These are phyloP conservation scores for Pseudogymnoascus destructans DNA, from an alignment of 2,329 filamentous ascomycete genomes.

Conservation along the genomic window DNA sequence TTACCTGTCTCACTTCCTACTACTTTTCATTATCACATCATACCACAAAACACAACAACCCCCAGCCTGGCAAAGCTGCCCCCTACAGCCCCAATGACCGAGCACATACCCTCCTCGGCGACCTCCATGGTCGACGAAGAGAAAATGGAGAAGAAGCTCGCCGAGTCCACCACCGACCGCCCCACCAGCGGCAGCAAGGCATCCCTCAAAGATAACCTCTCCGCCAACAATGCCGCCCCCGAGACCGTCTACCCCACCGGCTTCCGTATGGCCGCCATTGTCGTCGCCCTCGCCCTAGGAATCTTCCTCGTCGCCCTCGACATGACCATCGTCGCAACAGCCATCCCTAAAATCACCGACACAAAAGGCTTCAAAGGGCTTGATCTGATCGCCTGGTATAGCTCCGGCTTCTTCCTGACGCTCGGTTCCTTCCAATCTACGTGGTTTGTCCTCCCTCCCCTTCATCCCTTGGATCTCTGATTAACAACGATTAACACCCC, in stretches of 20 bases:
- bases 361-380: conserved; percentile 34
- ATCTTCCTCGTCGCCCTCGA: conserved; percentile 33
- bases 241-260: conserved; percentile 22
- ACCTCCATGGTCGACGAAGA: not conserved
- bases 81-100: not conserved
- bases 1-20: not conserved
- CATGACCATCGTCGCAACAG: conserved; percentile 43
- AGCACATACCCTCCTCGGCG: not conserved
- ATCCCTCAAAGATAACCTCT: not conserved
- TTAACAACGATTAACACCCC: not conserved
- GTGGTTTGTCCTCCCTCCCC: not conserved
- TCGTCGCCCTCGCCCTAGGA: conserved; percentile 34
- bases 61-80: not conserved
- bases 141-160: not conserved
- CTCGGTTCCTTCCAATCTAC: conserved; percentile 19
- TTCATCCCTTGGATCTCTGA: not conserved
- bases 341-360: conserved; percentile 43
- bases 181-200: not conserved
- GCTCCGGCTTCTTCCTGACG: conserved; percentile 40
- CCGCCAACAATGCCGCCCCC: conserved; percentile 11
- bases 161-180: not conserved
- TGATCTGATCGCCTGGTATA: conserved; percentile 46
- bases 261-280: conserved; percentile 28
- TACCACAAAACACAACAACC: not conserved
- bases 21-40: not conserved